These are phyloP conservation scores for Bolboschoenus planiculmis DNA, from an alignment of 176 grass and related monocot species.

Conservation along the genomic window DNA sequence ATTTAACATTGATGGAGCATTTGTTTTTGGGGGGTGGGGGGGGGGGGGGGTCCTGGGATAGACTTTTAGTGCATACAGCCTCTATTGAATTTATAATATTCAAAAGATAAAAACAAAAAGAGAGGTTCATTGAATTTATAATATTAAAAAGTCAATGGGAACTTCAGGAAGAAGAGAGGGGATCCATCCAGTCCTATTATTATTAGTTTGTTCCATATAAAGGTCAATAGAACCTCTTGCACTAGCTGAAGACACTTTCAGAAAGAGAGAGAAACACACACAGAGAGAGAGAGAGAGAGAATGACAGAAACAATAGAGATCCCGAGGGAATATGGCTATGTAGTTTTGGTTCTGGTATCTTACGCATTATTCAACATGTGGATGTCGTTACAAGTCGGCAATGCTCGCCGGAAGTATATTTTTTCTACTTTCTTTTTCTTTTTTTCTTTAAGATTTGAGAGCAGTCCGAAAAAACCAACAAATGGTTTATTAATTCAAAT, in stretches of 20 bases:
- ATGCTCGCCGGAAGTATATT: slow-evolving; percentile 61
- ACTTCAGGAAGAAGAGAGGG: slow-evolving; percentile 7
- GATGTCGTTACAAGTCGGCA: slow-evolving; percentile 76
- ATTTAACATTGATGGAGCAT: too few species aligned
- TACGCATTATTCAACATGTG: slow-evolving; percentile 81
- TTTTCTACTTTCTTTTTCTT: not conserved
- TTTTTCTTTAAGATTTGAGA: not conserved
- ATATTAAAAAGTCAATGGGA: not conserved
- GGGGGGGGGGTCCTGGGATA: too few species aligned
- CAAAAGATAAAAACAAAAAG: not conserved
- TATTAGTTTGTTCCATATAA: not conserved
- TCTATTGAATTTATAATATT: too few species aligned
- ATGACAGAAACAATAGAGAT: slow-evolving; percentile 65
- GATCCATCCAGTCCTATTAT: too few species aligned
- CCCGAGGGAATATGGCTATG: slow-evolving; percentile 75
- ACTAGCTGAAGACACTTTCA: not conserved
- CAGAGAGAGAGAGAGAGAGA: not conserved
- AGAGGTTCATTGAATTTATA: not conserved
- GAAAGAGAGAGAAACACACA: not conserved
- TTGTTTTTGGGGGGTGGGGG: too few species aligned
- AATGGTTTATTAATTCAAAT: not conserved
- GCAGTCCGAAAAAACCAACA: not conserved
- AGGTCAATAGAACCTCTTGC: not conserved
- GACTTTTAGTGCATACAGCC: not conserved
- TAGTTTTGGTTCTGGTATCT: slow-evolving; percentile 57